These are phyloP conservation scores for Colletotrichum phormii DNA, from an alignment of 2,329 filamentous ascomycete genomes.

Conservation along the genomic window DNA sequence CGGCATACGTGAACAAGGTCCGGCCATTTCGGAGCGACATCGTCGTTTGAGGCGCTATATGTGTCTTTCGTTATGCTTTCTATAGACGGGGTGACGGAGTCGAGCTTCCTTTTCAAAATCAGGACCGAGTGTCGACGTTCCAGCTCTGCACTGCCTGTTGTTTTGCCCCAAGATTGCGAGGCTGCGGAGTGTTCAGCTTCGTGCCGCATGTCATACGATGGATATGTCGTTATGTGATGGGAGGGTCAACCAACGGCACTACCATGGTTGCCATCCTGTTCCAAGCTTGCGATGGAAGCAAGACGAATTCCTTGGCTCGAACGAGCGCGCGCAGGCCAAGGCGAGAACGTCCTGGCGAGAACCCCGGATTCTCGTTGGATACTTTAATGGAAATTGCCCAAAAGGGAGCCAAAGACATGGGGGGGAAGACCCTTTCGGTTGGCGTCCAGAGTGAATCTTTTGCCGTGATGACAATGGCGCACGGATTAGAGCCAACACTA, in stretches of 20 bases:
- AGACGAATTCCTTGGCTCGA: background rate
- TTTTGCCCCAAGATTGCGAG: too few species aligned
- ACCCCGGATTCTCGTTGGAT: slow-evolving; percentile 11
- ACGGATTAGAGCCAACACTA: background rate
- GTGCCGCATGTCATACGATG: background rate
- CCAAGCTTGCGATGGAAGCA: background rate
- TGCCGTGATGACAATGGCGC: background rate
- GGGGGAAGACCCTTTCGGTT: background rate
- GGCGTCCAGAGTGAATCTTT: background rate
- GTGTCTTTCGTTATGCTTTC: background rate
- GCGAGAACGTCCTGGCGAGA: background rate
- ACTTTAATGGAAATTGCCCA: background rate
- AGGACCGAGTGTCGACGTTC: background rate
- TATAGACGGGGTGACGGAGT: background rate
- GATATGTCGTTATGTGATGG: background rate
- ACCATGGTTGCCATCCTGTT: background rate
- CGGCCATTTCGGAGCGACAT: background rate
- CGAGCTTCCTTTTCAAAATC: slow-evolving; percentile 2
- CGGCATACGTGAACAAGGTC: slow-evolving; percentile 3
- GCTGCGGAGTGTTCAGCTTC: background rate
- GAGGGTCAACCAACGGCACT: background rate
- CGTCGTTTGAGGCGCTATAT: background rate
- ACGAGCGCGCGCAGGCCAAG: background rate
- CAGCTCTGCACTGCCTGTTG: too few species aligned
- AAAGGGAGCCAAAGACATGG: slow-evolving; percentile 8